Evolutionary conservation across 2,329 filamentous ascomycete species (phyloP), one percentile per base, ranked within the genome.

Genomic region (Calonectria ilicicola): DNA sequence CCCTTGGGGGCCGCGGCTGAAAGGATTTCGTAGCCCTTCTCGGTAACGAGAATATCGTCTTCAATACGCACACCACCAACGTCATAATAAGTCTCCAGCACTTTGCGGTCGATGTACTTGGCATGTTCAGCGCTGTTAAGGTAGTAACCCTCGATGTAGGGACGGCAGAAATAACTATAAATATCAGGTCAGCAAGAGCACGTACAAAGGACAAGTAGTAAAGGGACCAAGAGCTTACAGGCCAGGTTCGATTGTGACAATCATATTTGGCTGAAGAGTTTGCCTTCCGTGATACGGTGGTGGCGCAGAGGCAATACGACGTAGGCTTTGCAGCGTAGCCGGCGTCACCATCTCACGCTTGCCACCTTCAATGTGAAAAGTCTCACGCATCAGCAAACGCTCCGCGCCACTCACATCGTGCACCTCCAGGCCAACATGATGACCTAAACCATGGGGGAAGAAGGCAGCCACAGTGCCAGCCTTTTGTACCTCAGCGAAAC

Each of bases 21-120:
- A 81, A 98, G 81, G 81, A 98, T 97, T 84, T 98, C 95, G 79
- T 91, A 92, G 0, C 96, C 95, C 27, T 90, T 86, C 73, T 93
- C 88, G 1, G 93, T 97, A 60, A 98, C 92, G 26, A 97, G 87
- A 46, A 98, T 89, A 82, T 96, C 94, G 81, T 98, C 95, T 85
- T 99, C 97, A 73, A 98, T 97, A 58, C 97, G 90, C 29, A 98
- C 95, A 40, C 97, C 97, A 19, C 96, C 97, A 1, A 98, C 93
- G 29, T 85, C 86, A 86, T 94, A 96, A 82, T 93, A 96, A 74
- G 85, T 86, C 72, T 92, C 91, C 62, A 97, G 84, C 6, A 93
- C 88, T 6, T 87, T 86, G 76, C 86, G 85, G 83, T 96, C 89
- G 79, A 97, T 92, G 78, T 90, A 94, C 71, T 88, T 87, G 46